phyloP scores from a whole-genome alignment of 441 rosid species.

The Gossypium lobatum region DNA sequence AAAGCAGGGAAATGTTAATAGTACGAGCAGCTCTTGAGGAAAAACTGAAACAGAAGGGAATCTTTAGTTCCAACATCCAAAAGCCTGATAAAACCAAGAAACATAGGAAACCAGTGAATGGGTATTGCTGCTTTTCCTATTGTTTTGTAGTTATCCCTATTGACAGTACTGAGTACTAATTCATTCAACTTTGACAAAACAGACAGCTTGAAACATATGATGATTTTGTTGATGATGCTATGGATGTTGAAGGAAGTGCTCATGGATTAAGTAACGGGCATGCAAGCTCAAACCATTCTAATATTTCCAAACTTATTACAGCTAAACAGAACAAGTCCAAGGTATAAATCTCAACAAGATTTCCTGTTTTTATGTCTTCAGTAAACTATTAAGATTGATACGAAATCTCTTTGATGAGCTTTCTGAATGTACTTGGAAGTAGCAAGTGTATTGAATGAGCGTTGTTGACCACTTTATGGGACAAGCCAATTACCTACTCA shows the following conservation, averaged over 20 bases:
- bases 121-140: constrained; percentile 32
- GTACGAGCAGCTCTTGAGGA: constrained; percentile 80
- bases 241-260: constrained; percentile 30
- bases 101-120: constrained; percentile 43
- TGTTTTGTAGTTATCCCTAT: background rate
- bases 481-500: background rate
- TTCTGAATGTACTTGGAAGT: background rate
- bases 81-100: constrained; percentile 46
- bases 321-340: constrained; percentile 46
- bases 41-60: constrained; percentile 61
- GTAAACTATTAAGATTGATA: background rate
- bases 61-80: constrained; percentile 33
- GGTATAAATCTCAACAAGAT: constrained; percentile 32
- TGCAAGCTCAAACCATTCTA: constrained; percentile 21
- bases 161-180: constrained; percentile 17
- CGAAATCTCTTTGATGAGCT: background rate
- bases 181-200: constrained; percentile 20
- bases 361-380: background rate
- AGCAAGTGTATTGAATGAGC: background rate
- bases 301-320: constrained; percentile 47
- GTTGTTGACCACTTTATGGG: background rate
- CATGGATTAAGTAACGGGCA: constrained; percentile 24
- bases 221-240: constrained; percentile 72
- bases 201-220: constrained; percentile 76
- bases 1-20: constrained; percentile 73